Conservation (phyloP, 768 basidiomycete species). For the Leccinum subgranulosum region DNA sequence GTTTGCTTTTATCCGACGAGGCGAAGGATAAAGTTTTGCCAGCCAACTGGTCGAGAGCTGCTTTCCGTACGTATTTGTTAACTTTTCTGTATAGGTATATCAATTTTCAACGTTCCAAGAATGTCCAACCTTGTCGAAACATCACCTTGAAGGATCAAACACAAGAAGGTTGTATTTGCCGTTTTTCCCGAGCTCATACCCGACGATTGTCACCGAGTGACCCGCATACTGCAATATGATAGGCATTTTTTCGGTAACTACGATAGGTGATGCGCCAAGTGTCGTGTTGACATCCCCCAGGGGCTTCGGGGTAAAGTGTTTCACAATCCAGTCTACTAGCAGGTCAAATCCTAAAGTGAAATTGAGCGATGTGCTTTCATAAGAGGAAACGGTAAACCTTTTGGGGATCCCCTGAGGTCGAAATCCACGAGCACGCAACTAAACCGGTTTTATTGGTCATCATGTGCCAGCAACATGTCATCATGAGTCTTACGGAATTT, state of each 20-base stretch:
- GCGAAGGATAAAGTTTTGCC: conserved; percentile 7
- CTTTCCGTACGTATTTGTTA: conserved; percentile 15
- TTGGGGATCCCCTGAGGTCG: conserved; percentile 39
- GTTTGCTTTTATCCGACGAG: conserved; percentile 20
- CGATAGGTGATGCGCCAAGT: conserved; percentile 46
- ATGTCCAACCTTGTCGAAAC: conserved; percentile 4
- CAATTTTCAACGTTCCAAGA: background rate
- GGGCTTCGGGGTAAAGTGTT: conserved; percentile 56
- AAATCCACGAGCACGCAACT: conserved; percentile 70
- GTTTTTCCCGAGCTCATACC: conserved; percentile 66
- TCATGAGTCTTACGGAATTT: conserved; percentile 67
- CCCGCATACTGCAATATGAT: conserved; percentile 79
- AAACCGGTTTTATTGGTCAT: background rate
- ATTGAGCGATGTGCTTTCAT: background rate
- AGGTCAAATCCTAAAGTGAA: conserved; percentile 38
- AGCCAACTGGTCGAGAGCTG: conserved; percentile 14
- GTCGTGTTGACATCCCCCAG: conserved; percentile 45
- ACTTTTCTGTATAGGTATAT: conserved; percentile 10
- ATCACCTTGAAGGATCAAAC: conserved; percentile 75
- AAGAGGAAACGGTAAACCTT: conserved; percentile 37
- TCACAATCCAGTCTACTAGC: conserved; percentile 69
- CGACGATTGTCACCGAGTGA: conserved; percentile 85
- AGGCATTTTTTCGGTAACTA: conserved; percentile 66
- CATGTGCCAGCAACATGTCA: background rate
- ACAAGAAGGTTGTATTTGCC: conserved; percentile 62